Conservation (phyloP, 164 flowering plant genomes). For the Berberis vulgaris region DNA sequence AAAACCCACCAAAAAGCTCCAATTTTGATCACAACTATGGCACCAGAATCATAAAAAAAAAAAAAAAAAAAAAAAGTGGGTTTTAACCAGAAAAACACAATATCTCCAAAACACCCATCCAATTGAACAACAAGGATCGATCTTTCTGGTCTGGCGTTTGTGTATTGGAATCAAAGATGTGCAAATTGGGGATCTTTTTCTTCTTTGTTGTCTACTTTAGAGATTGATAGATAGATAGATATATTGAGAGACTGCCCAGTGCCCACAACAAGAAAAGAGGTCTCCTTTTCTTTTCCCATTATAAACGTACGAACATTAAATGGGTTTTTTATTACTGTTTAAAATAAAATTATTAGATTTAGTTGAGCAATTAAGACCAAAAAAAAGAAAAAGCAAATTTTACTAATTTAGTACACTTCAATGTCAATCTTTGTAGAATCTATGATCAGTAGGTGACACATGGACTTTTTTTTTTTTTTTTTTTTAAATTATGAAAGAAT, state of each 20-base stretch:
- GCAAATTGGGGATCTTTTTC: constrained; percentile 6
- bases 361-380: no score
- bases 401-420: no score
- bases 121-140: neutral
- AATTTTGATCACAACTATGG: neutral
- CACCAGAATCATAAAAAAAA: neutral
- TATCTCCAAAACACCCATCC: neutral
- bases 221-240: neutral
- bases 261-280: neutral
- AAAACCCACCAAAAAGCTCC: neutral
- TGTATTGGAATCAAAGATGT: neutral
- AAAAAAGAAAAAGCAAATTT: no score
- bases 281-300: neutral
- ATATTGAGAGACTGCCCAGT: neutral
- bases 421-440: no score
- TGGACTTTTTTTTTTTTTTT: no score
- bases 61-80: neutral
- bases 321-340: no score
- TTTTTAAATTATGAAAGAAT: no score
- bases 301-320: neutral
- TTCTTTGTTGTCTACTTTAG: neutral
- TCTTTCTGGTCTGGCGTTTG: neutral
- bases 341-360: no score
- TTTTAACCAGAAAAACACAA: neutral
- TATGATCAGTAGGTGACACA: no score